A percentile compares a stretch with the other conserved stretches of the same genome.
Evolutionary conservation across 2,329 filamentous ascomycete genomes (phyloP).

Genomic region (Aphanocladium album): DNA sequence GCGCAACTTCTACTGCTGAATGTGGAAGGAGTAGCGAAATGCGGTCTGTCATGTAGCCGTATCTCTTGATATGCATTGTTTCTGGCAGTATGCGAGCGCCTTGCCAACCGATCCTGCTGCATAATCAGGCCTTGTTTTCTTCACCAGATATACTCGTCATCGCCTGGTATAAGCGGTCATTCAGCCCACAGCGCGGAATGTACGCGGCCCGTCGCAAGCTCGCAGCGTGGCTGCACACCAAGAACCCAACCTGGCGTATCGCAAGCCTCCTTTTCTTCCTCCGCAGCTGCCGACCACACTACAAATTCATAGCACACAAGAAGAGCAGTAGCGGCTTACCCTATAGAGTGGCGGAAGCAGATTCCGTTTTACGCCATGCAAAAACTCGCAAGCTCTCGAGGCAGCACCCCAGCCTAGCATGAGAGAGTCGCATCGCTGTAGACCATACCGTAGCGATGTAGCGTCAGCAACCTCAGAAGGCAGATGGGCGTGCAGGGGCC

Average conservation of each 20-base stretch:
- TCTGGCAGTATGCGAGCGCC: not conserved
- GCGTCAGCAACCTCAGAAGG: not conserved
- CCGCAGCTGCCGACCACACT: not conserved
- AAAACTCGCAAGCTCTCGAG: not conserved
- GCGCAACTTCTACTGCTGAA: not conserved
- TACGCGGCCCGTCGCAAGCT: constrained; percentile 8
- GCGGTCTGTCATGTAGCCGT: not conserved
- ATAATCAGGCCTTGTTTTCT: not conserved
- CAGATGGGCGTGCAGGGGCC: not conserved
- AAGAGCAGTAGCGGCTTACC: not conserved
- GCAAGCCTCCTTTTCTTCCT: not conserved
- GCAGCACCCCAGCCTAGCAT: not conserved
- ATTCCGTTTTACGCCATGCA: not conserved
- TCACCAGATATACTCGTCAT: not conserved
- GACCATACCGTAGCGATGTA: not conserved
- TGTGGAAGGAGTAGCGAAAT: not conserved
- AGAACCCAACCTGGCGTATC: not conserved
- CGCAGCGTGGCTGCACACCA: no score
- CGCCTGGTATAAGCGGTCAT: not conserved
- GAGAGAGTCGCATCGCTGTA: not conserved
- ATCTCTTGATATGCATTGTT: not conserved
- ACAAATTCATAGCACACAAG: not conserved
- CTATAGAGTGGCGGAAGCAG: not conserved
- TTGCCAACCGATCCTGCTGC: not conserved
- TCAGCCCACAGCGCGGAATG: not conserved